phyloP scores from a whole-genome alignment of 768 basidiomycete species.

The Lactarius sanguifluus region DNA sequence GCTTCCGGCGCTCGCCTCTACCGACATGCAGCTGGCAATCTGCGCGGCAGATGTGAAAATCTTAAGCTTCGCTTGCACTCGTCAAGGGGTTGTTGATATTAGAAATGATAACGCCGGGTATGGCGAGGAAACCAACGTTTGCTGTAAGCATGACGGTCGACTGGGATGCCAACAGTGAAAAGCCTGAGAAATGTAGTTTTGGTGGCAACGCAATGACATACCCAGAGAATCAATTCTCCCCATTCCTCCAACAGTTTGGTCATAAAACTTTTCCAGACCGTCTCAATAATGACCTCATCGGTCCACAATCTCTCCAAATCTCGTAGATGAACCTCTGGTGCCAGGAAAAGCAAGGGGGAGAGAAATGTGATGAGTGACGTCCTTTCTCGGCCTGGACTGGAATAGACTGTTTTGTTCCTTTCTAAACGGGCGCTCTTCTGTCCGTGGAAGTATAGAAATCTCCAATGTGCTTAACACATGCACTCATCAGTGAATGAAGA shows the following conservation, averaged over 20 bases:
- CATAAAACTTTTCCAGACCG: constrained; percentile 22
- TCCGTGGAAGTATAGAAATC: constrained; percentile 27
- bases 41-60: constrained; percentile 6
- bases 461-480: constrained; percentile 21
- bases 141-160: constrained; percentile 21
- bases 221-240: constrained; percentile 22
- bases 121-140: constrained; percentile 23
- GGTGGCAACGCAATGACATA: background rate
- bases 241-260: constrained; percentile 18
- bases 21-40: constrained; percentile 23
- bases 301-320: constrained; percentile 26
- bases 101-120: constrained; percentile 16
- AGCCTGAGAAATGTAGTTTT: background rate
- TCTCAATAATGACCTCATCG: constrained; percentile 19
- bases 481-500: background rate
- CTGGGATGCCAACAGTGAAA: background rate
- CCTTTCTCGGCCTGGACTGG: background rate
- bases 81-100: background rate
- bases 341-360: constrained; percentile 25
- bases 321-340: constrained; percentile 25
- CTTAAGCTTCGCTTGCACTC: background rate
- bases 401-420: constrained; percentile 15
- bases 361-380: constrained; percentile 20
- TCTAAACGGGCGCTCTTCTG: constrained; percentile 23
- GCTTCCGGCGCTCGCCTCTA: constrained; percentile 19